These are phyloP conservation scores for Leccinum obscurum DNA, from an alignment of 768 basidiomycete species.

Conservation along the genomic window DNA sequence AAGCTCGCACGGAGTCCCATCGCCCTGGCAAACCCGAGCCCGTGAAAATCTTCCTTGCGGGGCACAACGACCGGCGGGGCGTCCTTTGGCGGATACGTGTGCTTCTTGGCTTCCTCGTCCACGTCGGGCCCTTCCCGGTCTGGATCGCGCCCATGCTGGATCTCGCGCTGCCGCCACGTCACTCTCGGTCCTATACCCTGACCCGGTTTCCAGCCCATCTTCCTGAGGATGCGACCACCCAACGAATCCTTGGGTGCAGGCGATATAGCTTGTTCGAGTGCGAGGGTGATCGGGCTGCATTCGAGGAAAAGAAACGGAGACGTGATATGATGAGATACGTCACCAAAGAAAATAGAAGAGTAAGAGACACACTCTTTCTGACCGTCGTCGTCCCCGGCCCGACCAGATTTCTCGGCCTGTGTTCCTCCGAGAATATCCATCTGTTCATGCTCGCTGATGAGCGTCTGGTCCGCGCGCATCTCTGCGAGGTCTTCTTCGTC, in stretches of 20 bases:
- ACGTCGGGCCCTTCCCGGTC: conserved; percentile 47
- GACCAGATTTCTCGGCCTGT: conserved; percentile 42
- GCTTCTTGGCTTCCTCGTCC: conserved; percentile 82
- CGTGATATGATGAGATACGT: not conserved
- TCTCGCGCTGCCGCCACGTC: conserved; percentile 68
- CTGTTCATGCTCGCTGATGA: conserved; percentile 80
- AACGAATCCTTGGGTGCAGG: conserved; percentile 77
- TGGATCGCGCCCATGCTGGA: conserved; percentile 60
- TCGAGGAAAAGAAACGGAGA: not conserved
- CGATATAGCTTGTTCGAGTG: conserved; percentile 65
- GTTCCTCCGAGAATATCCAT: conserved; percentile 67
- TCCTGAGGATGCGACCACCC: conserved; percentile 84
- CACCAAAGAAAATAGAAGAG: not conserved
- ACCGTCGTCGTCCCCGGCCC: conserved; percentile 38
- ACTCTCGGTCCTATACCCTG: conserved; percentile 94
- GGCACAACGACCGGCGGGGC: conserved; percentile 59
- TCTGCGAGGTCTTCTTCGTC: conserved; percentile 96
- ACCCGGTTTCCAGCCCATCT: conserved; percentile 94
- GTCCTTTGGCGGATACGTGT: conserved; percentile 85
- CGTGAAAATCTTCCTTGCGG: conserved; percentile 76
- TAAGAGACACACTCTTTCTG: conserved; percentile 37
- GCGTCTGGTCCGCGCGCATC: conserved; percentile 64
- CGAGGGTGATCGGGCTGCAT: conserved; percentile 58
- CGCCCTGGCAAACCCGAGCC: conserved; percentile 77
- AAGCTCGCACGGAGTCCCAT: conserved; percentile 61